Evolutionary conservation across 2,329 filamentous ascomycete genomes (phyloP).

Genomic region (Pestalotiopsis sp.): DNA sequence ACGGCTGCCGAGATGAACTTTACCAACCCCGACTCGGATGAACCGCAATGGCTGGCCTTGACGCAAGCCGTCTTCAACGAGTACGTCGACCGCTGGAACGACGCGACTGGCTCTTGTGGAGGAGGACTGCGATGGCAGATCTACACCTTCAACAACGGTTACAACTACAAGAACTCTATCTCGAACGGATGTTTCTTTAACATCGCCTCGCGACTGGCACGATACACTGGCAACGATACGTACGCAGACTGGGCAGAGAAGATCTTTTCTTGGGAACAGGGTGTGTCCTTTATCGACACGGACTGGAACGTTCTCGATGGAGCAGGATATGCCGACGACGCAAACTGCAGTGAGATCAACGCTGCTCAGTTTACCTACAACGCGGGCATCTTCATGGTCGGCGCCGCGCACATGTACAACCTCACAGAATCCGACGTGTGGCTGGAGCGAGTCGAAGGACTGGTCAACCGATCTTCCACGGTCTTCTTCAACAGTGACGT

Average conservation of each 20-base stretch:
- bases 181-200: constrained; percentile 74
- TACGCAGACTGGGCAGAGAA: constrained; percentile 77
- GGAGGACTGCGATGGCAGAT: constrained; percentile 89
- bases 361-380: constrained; percentile 33
- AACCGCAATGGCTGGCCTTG: constrained; percentile 77
- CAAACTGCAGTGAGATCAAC: constrained; percentile 30
- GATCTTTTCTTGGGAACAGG: constrained; percentile 67
- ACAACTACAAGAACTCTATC: constrained; percentile 69
- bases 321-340: constrained; percentile 38
- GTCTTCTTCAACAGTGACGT: constrained; percentile 51
- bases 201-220: constrained; percentile 69
- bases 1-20: constrained; percentile 77
- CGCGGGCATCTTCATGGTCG: constrained; percentile 34
- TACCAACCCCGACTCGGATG: constrained; percentile 63
- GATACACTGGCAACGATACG: constrained; percentile 78
- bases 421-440: constrained; percentile 43
- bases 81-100: constrained; percentile 73
- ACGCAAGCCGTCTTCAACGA: constrained; percentile 81
- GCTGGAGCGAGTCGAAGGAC: constrained; percentile 45
- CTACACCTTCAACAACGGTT: constrained; percentile 75
- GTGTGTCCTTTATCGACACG: constrained; percentile 57
- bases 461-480: constrained; percentile 40
- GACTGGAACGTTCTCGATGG: constrained; percentile 63
- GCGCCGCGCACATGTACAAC: constrained; percentile 41
- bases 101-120: constrained; percentile 52